Evolutionary conservation across 257 asterid genomes (phyloP).

Genomic region (Solanum arcanum): DNA sequence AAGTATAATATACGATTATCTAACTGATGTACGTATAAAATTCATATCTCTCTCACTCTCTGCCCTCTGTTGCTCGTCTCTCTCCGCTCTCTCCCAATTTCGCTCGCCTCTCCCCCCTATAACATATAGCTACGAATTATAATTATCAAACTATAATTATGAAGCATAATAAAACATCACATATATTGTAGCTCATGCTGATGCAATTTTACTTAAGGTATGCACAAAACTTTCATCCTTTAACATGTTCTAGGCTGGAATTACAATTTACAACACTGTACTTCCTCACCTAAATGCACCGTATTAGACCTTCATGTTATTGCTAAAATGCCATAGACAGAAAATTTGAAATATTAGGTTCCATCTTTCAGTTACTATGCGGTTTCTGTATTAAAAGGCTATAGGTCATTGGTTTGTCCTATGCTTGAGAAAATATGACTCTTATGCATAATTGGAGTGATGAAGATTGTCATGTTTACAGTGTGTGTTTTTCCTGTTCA

Average conservation of each 20-base stretch:
- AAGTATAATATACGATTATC: too few species aligned
- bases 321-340: background rate
- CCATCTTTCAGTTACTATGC: background rate
- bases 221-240: background rate
- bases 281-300: background rate
- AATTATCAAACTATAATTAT: too few species aligned
- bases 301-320: slow-evolving; percentile 5
- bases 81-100: too few species aligned
- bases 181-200: too few species aligned
- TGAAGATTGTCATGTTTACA: background rate
- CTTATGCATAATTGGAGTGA: background rate
- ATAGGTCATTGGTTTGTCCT: background rate
- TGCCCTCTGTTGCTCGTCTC: too few species aligned
- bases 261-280: background rate
- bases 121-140: too few species aligned
- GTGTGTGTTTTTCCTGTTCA: background rate
- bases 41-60: too few species aligned
- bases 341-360: slow-evolving; percentile 1
- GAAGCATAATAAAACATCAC: too few species aligned
- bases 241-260: background rate
- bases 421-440: background rate
- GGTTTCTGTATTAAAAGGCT: background rate
- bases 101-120: too few species aligned
- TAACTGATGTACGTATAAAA: too few species aligned
- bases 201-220: slow-evolving; percentile 10